A percentile compares a stretch with the other conserved stretches of the same genome.
Conservation (phyloP, 495 filamentous ascomycete species). For the Pyronema domesticum region DNA sequence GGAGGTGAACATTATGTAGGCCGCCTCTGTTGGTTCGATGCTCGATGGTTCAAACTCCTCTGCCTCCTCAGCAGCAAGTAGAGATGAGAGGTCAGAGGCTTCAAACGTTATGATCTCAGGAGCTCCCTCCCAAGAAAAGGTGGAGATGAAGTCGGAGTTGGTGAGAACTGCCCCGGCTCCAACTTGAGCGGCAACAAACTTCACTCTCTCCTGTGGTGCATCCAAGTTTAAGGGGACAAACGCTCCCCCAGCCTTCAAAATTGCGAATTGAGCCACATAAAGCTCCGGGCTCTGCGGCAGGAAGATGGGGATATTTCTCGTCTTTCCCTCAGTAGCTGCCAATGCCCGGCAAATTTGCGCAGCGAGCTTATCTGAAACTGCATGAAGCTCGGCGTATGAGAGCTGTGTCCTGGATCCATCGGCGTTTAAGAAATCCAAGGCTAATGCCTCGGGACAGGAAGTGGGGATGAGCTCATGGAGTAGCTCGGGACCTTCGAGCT, state of each 20-base stretch:
- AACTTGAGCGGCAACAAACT: slow-evolving; percentile 56
- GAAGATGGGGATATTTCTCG: slow-evolving; percentile 46
- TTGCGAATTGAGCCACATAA: slow-evolving; percentile 53
- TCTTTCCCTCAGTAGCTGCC: slow-evolving; percentile 5
- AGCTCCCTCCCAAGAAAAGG: slow-evolving; percentile 24
- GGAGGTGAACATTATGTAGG: slow-evolving; percentile 84
- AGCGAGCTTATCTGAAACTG: slow-evolving; percentile 26
- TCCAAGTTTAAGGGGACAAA: slow-evolving; percentile 65
- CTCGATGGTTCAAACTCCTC: background rate
- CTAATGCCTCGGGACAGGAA: slow-evolving; percentile 16
- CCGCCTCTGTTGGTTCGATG: slow-evolving; percentile 32
- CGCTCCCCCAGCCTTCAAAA: slow-evolving; percentile 57
- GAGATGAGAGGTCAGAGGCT: slow-evolving; percentile 7
- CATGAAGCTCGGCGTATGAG: slow-evolving; percentile 44
- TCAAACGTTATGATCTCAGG: slow-evolving; percentile 27
- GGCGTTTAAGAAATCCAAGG: slow-evolving; percentile 42
- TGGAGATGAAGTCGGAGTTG: slow-evolving; percentile 23
- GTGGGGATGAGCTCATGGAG: slow-evolving; percentile 44
- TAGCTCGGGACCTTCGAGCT: slow-evolving; percentile 40
- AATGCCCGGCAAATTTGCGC: background rate
- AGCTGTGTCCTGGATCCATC: slow-evolving; percentile 30
- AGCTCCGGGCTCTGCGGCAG: slow-evolving; percentile 51
- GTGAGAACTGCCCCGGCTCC: slow-evolving; percentile 39
- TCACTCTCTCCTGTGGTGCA: slow-evolving; percentile 49
- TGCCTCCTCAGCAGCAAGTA: background rate